Percentiles rank a stretch among this genome's conserved stretches.
Evolutionary conservation across 2,329 filamentous ascomycete species (phyloP).

Genomic region (Penicillium griseofulvum): DNA sequence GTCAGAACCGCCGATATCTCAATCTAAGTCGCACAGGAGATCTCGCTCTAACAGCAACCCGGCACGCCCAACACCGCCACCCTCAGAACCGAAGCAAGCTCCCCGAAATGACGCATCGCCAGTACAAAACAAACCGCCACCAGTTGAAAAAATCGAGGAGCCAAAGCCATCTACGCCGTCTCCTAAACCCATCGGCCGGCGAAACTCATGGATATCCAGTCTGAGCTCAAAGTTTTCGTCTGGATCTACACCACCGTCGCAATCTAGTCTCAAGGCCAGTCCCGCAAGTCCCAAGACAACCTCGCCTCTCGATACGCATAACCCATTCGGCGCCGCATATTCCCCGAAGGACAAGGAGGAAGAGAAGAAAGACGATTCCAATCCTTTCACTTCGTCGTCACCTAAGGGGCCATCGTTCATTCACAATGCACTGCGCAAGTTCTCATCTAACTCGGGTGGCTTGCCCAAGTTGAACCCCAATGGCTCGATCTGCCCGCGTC

Average conservation of each 20-base stretch:
- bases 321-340: slow-evolving; percentile 46
- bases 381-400: slow-evolving; percentile 57
- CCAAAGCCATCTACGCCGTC: slow-evolving; percentile 23
- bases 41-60: slow-evolving; percentile 24
- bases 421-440: slow-evolving; percentile 73
- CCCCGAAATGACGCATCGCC: slow-evolving; percentile 15
- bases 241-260: slow-evolving; percentile 42
- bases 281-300: slow-evolving; percentile 30
- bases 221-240: slow-evolving; percentile 90
- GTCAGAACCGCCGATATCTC: slow-evolving; percentile 17
- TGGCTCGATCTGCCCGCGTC: slow-evolving; percentile 74
- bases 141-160: slow-evolving; percentile 21
- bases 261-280: slow-evolving; percentile 32
- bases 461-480: slow-evolving; percentile 54
- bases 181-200: slow-evolving; percentile 46
- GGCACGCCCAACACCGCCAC: slow-evolving; percentile 16
- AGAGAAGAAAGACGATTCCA: slow-evolving; percentile 36
- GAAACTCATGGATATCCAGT: slow-evolving; percentile 88
- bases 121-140: slow-evolving; percentile 16
- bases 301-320: slow-evolving; percentile 40
- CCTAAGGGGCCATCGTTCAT: slow-evolving; percentile 74
- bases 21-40: slow-evolving; percentile 23
- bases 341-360: slow-evolving; percentile 46
- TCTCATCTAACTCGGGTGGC: slow-evolving; percentile 60
- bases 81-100: slow-evolving; percentile 14